Conservation (phyloP, 2,329 filamentous ascomycete species). For the Sporothrix phasma region DNA sequence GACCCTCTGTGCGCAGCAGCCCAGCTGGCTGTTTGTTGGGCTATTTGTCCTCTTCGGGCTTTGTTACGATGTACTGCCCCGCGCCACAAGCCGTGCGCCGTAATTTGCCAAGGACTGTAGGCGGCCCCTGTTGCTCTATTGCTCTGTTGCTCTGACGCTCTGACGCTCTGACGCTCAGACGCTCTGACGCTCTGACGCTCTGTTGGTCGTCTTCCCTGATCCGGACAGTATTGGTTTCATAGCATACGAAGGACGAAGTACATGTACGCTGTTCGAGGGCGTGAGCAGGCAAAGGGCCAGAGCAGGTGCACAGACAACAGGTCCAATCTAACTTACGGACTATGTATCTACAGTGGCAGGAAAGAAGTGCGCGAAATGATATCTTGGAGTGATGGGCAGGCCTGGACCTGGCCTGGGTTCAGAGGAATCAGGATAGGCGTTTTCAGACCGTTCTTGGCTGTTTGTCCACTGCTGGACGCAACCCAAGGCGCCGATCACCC, state of each 20-base stretch:
- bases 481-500: not conserved
- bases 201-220: not conserved
- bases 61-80: not conserved
- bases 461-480: not conserved
- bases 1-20: not conserved
- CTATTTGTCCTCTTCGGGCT: too few species aligned
- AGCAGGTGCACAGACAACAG: too few species aligned
- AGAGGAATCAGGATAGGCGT: not conserved
- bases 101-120: too few species aligned
- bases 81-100: too few species aligned
- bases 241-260: too few species aligned
- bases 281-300: not conserved
- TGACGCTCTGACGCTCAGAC: too few species aligned
- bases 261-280: not conserved
- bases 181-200: not conserved
- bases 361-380: not conserved
- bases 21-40: not conserved
- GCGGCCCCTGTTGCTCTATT: not conserved
- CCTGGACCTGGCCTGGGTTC: not conserved
- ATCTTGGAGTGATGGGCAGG: not conserved
- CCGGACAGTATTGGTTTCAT: conserved; percentile 9
- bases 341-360: too few species aligned
- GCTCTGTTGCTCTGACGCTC: too few species aligned
- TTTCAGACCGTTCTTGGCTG: not conserved
- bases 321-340: too few species aligned